Evolutionary conservation across 306 rosid species (phyloP).

Genomic region (Cicer yamashitae): DNA sequence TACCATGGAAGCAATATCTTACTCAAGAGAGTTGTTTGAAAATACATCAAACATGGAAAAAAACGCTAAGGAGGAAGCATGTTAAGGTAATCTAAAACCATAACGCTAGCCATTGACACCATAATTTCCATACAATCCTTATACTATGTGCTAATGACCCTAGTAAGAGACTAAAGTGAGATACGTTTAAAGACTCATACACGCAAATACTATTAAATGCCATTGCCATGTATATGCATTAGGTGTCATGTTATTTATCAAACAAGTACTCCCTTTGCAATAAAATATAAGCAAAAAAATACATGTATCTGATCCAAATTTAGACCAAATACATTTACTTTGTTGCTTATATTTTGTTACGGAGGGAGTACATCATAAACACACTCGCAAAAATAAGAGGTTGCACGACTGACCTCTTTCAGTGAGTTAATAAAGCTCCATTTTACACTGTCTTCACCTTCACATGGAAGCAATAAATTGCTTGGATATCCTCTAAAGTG

Average conservation of each 20-base stretch:
- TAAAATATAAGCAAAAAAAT: too few species aligned
- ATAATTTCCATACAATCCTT: slow-evolving; percentile 24
- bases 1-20: neutral
- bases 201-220: neutral
- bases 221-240: slow-evolving; percentile 1
- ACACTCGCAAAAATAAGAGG: slow-evolving; percentile 1
- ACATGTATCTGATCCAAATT: too few species aligned
- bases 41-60: neutral
- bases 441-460: slow-evolving; percentile 87
- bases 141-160: slow-evolving; percentile 32
- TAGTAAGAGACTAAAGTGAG: slow-evolving; percentile 13
- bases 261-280: neutral
- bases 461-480: slow-evolving; percentile 78
- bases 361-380: slow-evolving; percentile 4
- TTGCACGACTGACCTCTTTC: slow-evolving; percentile 75
- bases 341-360: too few species aligned
- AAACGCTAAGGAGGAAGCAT: neutral
- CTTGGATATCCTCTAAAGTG: slow-evolving; percentile 93
- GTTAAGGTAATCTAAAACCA: slow-evolving; percentile 17
- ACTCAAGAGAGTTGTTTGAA: neutral
- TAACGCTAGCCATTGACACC: slow-evolving; percentile 4
- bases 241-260: slow-evolving; percentile 25
- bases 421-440: slow-evolving; percentile 94
- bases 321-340: too few species aligned
- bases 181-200: slow-evolving; percentile 16